Percentiles rank a stretch among this genome's conserved stretches.
Conservation (phyloP, 2,329 filamentous ascomycete genomes). For the Trichoderma semiorbis region DNA sequence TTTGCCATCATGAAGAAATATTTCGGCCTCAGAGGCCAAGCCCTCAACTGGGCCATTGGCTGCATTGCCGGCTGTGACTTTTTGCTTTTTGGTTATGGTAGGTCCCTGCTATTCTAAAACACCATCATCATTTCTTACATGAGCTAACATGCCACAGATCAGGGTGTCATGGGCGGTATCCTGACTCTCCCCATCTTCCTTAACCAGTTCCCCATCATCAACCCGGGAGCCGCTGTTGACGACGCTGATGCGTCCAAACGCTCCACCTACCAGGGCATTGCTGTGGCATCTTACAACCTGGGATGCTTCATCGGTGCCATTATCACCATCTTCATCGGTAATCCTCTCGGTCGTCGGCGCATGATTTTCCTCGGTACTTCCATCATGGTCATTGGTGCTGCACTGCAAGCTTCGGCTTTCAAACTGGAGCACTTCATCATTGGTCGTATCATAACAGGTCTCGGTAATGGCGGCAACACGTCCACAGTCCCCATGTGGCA, state of each 20-base stretch:
- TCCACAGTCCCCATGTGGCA: conserved; percentile 60
- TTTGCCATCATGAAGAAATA: conserved; percentile 41
- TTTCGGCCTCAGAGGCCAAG: conserved; percentile 62
- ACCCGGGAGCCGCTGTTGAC: conserved; percentile 41
- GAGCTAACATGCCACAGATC: conserved; percentile 49
- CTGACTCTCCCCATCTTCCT: conserved; percentile 63
- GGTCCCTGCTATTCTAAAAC: not conserved
- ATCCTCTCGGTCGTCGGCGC: conserved; percentile 55
- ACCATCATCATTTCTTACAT: not conserved
- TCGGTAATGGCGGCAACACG: conserved; percentile 55
- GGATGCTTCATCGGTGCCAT: conserved; percentile 62
- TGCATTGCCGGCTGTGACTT: conserved; percentile 72
- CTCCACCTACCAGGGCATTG: conserved; percentile 52
- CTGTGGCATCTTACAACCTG: conserved; percentile 56
- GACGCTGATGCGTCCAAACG: conserved; percentile 37
- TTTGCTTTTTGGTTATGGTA: conserved; percentile 58
- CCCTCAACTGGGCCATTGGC: conserved; percentile 66
- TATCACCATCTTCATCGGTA: conserved; percentile 63
- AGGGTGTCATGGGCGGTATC: conserved; percentile 73
- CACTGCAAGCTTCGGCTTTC: conserved; percentile 56
- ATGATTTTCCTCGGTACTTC: conserved; percentile 58
- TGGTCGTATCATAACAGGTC: conserved; percentile 56
- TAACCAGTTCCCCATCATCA: conserved; percentile 52
- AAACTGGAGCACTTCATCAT: conserved; percentile 53
- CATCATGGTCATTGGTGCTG: conserved; percentile 56